Conservation (phyloP, 768 basidiomycete species). For the Boletus rufocinnamomeus region DNA sequence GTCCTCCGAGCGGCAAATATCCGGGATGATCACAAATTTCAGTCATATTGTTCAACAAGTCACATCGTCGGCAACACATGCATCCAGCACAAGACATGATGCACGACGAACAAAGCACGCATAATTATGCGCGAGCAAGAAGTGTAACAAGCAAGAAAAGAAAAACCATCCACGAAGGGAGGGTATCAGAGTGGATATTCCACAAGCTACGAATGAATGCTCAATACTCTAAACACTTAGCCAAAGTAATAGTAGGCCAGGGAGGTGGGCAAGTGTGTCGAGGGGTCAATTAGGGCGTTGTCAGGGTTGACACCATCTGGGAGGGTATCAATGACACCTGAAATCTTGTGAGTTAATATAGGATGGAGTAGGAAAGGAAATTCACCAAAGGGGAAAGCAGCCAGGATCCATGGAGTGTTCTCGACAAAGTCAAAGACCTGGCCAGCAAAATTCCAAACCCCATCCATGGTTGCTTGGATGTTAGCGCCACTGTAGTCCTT, state of each 20-base stretch:
- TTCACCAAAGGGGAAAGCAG: conserved; percentile 65
- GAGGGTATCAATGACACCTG: conserved; percentile 49
- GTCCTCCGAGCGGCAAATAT: neutral
- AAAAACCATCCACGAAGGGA: conserved; percentile 14
- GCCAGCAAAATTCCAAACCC: conserved; percentile 50
- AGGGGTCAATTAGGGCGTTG: conserved; percentile 36
- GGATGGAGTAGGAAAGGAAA: neutral
- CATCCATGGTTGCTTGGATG: conserved; percentile 35
- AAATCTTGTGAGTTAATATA: conserved; percentile 10
- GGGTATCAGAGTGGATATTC: conserved; percentile 23
- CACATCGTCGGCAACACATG: conserved; percentile 18
- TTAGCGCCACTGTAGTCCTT: conserved; percentile 55
- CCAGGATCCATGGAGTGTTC: conserved; percentile 17
- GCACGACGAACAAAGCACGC: conserved; percentile 11
- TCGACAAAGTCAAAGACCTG: conserved; percentile 42
- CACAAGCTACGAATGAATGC: neutral
- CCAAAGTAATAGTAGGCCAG: conserved; percentile 48
- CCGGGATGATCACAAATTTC: neutral
- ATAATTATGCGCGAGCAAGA: conserved; percentile 2
- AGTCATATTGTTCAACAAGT: conserved; percentile 29
- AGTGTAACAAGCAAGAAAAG: neutral
- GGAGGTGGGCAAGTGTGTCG: conserved; percentile 44
- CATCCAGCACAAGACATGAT: conserved; percentile 25
- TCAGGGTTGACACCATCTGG: conserved; percentile 43
- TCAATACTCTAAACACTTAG: neutral